Percentiles rank a stretch among this genome's conserved stretches.
Conservation (phyloP, 2,329 filamentous ascomycete genomes). For the Fusarium sp. region DNA sequence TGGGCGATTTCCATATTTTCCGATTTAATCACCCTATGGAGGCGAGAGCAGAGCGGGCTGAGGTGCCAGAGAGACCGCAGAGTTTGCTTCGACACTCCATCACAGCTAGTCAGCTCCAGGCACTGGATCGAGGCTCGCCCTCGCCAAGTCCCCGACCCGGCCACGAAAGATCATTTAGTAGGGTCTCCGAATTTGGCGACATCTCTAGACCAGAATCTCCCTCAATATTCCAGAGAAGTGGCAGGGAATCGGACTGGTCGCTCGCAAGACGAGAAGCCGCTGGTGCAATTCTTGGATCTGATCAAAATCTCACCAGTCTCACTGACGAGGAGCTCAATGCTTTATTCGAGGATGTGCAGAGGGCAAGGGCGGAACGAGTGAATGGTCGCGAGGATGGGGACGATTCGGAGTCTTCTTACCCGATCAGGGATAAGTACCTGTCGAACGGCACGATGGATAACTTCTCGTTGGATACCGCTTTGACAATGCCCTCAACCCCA, state of each 20-base stretch:
- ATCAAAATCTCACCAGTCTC: slow-evolving; percentile 89
- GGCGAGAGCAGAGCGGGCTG: slow-evolving; percentile 89
- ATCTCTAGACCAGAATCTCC: slow-evolving; percentile 81
- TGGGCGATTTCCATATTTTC: slow-evolving; percentile 99
- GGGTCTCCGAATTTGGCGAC: slow-evolving; percentile 81
- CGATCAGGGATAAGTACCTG: slow-evolving; percentile 92
- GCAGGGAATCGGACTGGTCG: slow-evolving; percentile 92
- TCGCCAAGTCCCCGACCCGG: slow-evolving; percentile 71
- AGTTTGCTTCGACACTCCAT: slow-evolving; percentile 88
- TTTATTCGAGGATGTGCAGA: slow-evolving; percentile 92
- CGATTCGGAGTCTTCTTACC: slow-evolving; percentile 92
- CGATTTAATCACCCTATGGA: slow-evolving; percentile 98
- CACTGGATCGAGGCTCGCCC: slow-evolving; percentile 65
- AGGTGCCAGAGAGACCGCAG: slow-evolving; percentile 66
- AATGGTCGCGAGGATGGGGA: slow-evolving; percentile 82
- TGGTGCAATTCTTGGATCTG: slow-evolving; percentile 85
- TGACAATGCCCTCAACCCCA: slow-evolving; percentile 95
- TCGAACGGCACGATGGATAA: slow-evolving; percentile 95
- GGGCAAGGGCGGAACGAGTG: slow-evolving; percentile 80
- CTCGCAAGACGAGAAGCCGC: slow-evolving; percentile 94
- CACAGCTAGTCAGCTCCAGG: slow-evolving; percentile 68
- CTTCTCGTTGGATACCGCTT: slow-evolving; percentile 90
- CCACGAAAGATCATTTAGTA: slow-evolving; percentile 85
- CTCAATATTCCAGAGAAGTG: slow-evolving; percentile 69
- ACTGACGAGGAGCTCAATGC: slow-evolving; percentile 95